Evolutionary conservation across 257 asterid species (phyloP).

Genomic region (Anisodus acutangulus): DNA sequence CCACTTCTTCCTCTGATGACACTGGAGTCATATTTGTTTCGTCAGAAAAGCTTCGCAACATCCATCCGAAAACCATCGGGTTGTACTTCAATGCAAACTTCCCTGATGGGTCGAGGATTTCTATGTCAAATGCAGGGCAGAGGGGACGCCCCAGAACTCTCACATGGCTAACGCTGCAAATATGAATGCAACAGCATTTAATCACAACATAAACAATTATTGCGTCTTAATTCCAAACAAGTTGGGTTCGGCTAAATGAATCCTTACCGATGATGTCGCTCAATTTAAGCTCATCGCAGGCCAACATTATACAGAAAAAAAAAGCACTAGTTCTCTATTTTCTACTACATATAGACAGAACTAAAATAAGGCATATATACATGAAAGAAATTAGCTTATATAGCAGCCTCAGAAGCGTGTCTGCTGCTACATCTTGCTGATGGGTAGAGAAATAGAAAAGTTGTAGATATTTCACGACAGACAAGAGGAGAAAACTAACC

Average conservation of each 20-base stretch:
- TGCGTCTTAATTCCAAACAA: neutral
- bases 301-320: neutral
- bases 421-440: neutral
- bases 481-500: slow-evolving; percentile 49
- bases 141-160: slow-evolving; percentile 67
- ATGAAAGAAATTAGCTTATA: neutral
- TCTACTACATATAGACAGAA: neutral
- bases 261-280: neutral
- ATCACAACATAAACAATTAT: neutral
- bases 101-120: slow-evolving; percentile 50
- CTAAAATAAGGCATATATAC: neutral
- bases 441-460: neutral
- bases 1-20: neutral
- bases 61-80: slow-evolving; percentile 44
- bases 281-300: neutral
- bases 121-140: slow-evolving; percentile 63
- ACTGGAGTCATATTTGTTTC: slow-evolving; percentile 34
- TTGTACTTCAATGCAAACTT: slow-evolving; percentile 51
- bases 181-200: neutral
- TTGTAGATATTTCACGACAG: neutral
- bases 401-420: neutral
- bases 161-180: slow-evolving; percentile 70
- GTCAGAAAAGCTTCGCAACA: slow-evolving; percentile 43
- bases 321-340: neutral
- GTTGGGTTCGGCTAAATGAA: neutral